These are phyloP conservation scores for Oidiodendron maius DNA, from an alignment of 495 filamentous ascomycete genomes.

Conservation along the genomic window DNA sequence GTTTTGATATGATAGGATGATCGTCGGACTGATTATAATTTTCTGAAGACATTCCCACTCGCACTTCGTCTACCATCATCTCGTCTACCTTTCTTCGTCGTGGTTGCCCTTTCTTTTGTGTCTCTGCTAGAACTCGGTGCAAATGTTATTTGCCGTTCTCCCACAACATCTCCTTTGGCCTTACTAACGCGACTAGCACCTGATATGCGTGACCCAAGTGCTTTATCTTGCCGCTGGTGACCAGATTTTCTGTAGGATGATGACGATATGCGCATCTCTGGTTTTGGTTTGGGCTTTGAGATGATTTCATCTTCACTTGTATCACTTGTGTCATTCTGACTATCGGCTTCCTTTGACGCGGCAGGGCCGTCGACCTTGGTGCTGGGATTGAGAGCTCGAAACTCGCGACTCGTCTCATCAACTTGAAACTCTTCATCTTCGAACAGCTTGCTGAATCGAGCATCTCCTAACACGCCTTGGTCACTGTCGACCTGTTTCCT, in stretches of 20 bases:
- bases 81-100: constrained; percentile 33
- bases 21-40: constrained; percentile 35
- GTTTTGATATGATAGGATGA: neutral
- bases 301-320: constrained; percentile 40
- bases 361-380: constrained; percentile 37
- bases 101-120: constrained; percentile 30
- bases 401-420: constrained; percentile 85
- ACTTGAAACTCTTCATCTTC: constrained; percentile 89
- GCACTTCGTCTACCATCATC: constrained; percentile 59
- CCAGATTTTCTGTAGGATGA: constrained; percentile 52
- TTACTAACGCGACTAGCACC: constrained; percentile 39
- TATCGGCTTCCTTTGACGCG: constrained; percentile 15
- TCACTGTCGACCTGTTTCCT: constrained; percentile 59
- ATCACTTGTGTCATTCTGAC: constrained; percentile 26
- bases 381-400: constrained; percentile 80
- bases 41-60: constrained; percentile 65
- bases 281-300: constrained; percentile 32
- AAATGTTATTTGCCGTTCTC: constrained; percentile 85
- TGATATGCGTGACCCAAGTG: constrained; percentile 65
- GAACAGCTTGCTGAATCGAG: constrained; percentile 84
- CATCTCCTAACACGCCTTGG: constrained; percentile 65
- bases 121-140: constrained; percentile 57
- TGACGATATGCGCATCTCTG: constrained; percentile 64
- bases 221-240: constrained; percentile 48
- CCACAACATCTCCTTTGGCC: constrained; percentile 54